These are phyloP conservation scores for Fusarium pseudograminearum DNA, from an alignment of 2,329 filamentous ascomycete genomes.

Conservation along the genomic window DNA sequence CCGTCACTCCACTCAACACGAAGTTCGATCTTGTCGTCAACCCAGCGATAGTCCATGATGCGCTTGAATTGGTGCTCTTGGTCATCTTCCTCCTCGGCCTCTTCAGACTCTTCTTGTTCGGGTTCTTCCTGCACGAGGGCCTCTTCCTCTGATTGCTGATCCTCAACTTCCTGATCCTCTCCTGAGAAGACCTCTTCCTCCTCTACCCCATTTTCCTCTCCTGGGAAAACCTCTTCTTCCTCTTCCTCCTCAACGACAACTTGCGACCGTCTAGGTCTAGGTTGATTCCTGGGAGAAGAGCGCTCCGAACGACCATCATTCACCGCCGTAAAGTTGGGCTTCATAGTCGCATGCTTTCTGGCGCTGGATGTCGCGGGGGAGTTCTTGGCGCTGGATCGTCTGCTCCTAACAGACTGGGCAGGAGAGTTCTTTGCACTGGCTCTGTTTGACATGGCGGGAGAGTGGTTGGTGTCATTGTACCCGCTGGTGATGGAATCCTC, in stretches of 20 bases:
- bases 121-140: neutral
- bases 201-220: neutral
- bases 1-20: constrained; percentile 50
- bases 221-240: neutral
- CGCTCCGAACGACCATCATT: neutral
- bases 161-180: neutral
- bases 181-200: neutral
- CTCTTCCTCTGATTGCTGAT: neutral
- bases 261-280: neutral
- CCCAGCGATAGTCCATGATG: constrained; percentile 50
- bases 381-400: neutral
- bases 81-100: neutral
- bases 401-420: neutral
- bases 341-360: neutral
- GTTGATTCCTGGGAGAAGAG: neutral
- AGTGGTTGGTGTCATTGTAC: neutral
- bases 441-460: neutral
- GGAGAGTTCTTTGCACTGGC: neutral
- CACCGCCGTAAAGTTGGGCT: neutral
- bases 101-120: neutral
- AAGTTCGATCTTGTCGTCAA: constrained; percentile 47
- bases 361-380: neutral
- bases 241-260: neutral
- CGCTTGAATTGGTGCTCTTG: constrained; percentile 22
- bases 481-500: neutral